phyloP scores from a whole-genome alignment of 2,329 filamentous ascomycete genomes.

The Coniosporium tulheliwenetii region DNA sequence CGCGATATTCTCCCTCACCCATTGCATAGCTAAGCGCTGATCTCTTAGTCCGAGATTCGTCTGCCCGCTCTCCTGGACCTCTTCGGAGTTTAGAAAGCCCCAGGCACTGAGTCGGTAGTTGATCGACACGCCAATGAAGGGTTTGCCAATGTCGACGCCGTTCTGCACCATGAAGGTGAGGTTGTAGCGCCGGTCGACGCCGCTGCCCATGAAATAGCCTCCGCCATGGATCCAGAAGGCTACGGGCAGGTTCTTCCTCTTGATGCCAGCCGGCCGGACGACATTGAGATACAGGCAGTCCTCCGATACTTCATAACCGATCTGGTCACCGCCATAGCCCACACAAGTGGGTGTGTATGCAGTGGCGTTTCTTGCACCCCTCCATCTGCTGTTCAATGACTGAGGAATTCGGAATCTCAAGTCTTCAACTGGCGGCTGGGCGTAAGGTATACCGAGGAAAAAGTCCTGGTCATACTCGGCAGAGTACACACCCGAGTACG shows the following conservation, averaged over 20 bases:
- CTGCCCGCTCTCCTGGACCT: constrained; percentile 36
- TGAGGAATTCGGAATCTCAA: constrained; percentile 17
- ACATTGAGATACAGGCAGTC: constrained; percentile 50
- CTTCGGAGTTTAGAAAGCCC: constrained; percentile 49
- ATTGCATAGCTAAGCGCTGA: constrained; percentile 28
- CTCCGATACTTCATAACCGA: constrained; percentile 28
- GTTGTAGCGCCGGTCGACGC: constrained; percentile 43
- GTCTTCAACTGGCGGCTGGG: constrained; percentile 16
- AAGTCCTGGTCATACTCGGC: constrained; percentile 27
- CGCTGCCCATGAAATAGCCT: constrained; percentile 35
- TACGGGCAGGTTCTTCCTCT: constrained; percentile 34
- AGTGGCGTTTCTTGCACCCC: constrained; percentile 21
- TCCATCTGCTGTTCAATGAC: constrained; percentile 20
- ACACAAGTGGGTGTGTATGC: constrained; percentile 26
- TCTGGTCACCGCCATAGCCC: constrained; percentile 20
- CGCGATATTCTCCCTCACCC: constrained; percentile 26
- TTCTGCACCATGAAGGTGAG: constrained; percentile 41
- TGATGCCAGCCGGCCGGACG: constrained; percentile 34
- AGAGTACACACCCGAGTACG: constrained; percentile 21
- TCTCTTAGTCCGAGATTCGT: constrained; percentile 31
- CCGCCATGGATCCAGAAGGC: constrained; percentile 36
- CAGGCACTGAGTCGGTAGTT: constrained; percentile 51
- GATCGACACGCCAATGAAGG: constrained; percentile 43
- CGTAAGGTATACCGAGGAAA: constrained; percentile 27
- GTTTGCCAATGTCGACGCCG: constrained; percentile 23